Evolutionary conservation across 805 yeast species (phyloP), one percentile per base, ranked within the genome.

Genomic region (Saccharomycopsis selenospora): DNA sequence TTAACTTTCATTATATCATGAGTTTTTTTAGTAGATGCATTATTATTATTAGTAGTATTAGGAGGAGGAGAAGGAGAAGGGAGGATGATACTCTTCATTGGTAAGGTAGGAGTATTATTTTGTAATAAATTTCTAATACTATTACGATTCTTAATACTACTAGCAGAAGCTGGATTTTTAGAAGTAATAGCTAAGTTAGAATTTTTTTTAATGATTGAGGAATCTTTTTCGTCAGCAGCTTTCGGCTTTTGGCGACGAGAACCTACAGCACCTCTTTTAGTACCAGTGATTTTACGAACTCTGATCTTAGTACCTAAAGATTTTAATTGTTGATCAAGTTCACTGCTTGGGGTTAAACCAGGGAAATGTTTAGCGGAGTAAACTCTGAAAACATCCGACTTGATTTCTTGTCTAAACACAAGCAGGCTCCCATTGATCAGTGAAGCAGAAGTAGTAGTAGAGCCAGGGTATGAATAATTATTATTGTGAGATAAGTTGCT

Each of bases 321-420:
- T 38, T 46, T 49, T 30, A 49, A 38, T 2, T 4, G 18, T n/a
- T 46, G 50, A 17, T 46, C 49, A 26, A 63, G 52, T 42, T 58
- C 59, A 14, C 59, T 53, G 18, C 64, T 59, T 13, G 59, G 59
- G 42, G 54, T 57, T 20, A 64, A 56, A 6, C 67, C 67, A 10
- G 67, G 67, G 47, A 64, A 64, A 36, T 56, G 53, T 50, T 64
- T 64, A 6, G 67, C 65, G 10, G 61, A 55, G 50, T 62, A 64
- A 6, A 59, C 66, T 14, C 57, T 52, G 33, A 63, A 47, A 17
- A 53, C 42, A 40, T 59, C 54, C 2, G 62, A 55, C 28, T 49
- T 45, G 8, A 54, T 55, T 29, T 48, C 51, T 3, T 56, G 58
- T 18, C 60, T 45, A 29, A 55, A 56, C 3, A 22, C 5, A 11